phyloP scores from a whole-genome alignment of 805 yeast genomes.

The Zygosaccharomyces bisporus region DNA sequence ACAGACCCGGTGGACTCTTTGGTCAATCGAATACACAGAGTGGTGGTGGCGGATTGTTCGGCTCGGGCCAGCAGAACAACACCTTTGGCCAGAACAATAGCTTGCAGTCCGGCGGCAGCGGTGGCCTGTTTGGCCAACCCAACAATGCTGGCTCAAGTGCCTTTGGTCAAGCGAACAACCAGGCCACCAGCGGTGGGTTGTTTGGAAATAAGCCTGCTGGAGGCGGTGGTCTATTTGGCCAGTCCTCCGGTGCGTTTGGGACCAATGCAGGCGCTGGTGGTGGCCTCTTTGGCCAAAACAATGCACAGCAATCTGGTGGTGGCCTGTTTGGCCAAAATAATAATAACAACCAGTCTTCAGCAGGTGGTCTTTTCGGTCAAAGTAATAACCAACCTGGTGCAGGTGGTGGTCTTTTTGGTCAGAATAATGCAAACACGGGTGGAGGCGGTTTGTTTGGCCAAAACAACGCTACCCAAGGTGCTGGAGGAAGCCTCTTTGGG shows the following conservation, averaged over 20 bases:
- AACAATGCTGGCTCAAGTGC: conserved; percentile 30
- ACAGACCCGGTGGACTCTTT: conserved; percentile 5
- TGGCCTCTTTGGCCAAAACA: conserved; percentile 46
- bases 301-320: conserved; percentile 18
- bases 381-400: conserved; percentile 6
- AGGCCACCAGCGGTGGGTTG: conserved; percentile 13
- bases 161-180: conserved; percentile 31
- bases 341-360: conserved; percentile 3
- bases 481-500: conserved; percentile 34
- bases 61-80: conserved; percentile 26
- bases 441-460: conserved; percentile 42
- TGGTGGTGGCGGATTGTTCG: conserved; percentile 43
- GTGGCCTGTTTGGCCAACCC: conserved; percentile 34
- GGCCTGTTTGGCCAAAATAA: conserved; percentile 36
- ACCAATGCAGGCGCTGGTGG: conserved; percentile 29
- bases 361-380: conserved; percentile 38
- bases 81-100: conserved; percentile 32
- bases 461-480: conserved; percentile 21
- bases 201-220: too few relatives aligned
- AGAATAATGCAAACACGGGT: conserved; percentile 22
- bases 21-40: conserved; percentile 3
- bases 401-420: conserved; percentile 35
- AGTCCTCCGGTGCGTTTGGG: conserved; percentile 13
- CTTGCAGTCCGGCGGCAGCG: conserved; percentile 16
- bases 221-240: conserved; percentile 41